Conservation (phyloP, 441 rosid genomes). For the Iberis amara region DNA sequence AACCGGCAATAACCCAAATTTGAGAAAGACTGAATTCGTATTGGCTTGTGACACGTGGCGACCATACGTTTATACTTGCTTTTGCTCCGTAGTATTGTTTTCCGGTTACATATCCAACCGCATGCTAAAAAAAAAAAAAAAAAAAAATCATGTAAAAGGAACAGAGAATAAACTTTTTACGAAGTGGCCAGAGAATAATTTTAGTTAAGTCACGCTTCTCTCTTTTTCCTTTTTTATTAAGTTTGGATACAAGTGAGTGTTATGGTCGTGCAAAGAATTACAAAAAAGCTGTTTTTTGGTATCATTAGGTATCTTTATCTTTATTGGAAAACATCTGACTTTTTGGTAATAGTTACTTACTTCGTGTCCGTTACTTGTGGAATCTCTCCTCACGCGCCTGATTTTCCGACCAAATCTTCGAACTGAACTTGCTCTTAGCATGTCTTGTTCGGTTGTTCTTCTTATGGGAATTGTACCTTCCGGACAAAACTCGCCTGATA, state of each 20-base stretch:
- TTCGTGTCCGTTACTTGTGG: conserved; percentile 80
- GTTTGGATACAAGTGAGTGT: conserved; percentile 12
- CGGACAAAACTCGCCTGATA: conserved; percentile 72
- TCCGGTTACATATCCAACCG: conserved; percentile 90
- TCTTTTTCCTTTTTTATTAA: not conserved
- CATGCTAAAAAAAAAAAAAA: conserved; percentile 49
- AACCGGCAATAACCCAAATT: conserved; percentile 94
- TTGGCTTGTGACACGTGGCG: conserved; percentile 67
- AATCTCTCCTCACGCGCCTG: conserved; percentile 72
- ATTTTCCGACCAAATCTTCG: conserved; percentile 65
- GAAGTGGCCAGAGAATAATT: conserved; percentile 24
- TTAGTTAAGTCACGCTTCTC: conserved; percentile 25
- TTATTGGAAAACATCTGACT: conserved; percentile 22
- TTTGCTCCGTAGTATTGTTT: conserved; percentile 90
- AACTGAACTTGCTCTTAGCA: conserved; percentile 67
- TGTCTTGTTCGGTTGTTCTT: conserved; percentile 71
- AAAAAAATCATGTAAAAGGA: not conserved
- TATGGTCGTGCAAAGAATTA: conserved; percentile 11
- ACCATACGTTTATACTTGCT: conserved; percentile 94
- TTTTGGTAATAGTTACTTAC: conserved; percentile 34
- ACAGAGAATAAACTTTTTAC: conserved; percentile 22
- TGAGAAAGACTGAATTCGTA: conserved; percentile 93
- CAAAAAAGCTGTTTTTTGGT: conserved; percentile 32
- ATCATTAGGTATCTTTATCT: conserved; percentile 28
- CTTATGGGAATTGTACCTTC: conserved; percentile 85